Percentiles rank a stretch among this genome's conserved stretches.
Conservation (phyloP, 768 basidiomycete species). For the Leccinum obscurum region DNA sequence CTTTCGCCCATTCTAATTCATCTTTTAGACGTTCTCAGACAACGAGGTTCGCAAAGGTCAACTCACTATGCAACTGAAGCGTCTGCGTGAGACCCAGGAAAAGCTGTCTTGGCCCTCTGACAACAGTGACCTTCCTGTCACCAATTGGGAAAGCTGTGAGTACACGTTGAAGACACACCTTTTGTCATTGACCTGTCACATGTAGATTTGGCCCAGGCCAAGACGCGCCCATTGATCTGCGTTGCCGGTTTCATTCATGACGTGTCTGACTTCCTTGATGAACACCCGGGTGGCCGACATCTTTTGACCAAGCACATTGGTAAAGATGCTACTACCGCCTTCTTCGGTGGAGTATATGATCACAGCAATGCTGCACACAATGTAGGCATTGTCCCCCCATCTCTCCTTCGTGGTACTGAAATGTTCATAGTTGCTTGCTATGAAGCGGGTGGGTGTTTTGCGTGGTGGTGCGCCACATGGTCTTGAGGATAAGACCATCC, state of each 20-base stretch:
- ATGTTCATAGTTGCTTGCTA: slow-evolving; percentile 31
- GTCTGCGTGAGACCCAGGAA: slow-evolving; percentile 76
- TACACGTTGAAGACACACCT: slow-evolving; percentile 5
- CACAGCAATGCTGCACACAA: slow-evolving; percentile 90
- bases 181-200: slow-evolving; percentile 1
- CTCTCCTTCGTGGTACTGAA: slow-evolving; percentile 4
- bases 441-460: slow-evolving; percentile 59
- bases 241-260: slow-evolving; percentile 95
- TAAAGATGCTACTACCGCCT: slow-evolving; percentile 89
- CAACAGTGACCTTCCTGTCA: slow-evolving; percentile 71
- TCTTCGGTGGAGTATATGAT: slow-evolving; percentile 91
- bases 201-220: slow-evolving; percentile 74
- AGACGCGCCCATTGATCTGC: slow-evolving; percentile 79
- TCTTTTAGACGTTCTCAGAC: slow-evolving; percentile 52
- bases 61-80: slow-evolving; percentile 92
- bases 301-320: slow-evolving; percentile 83
- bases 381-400: slow-evolving; percentile 37
- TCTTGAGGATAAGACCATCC: slow-evolving; percentile 61
- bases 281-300: slow-evolving; percentile 91
- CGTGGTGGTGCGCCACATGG: slow-evolving; percentile 55
- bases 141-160: slow-evolving; percentile 86
- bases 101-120: slow-evolving; percentile 77
- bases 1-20: neutral
- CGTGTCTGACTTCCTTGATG: slow-evolving; percentile 78
- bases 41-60: slow-evolving; percentile 84